Percentiles rank a stretch among this genome's conserved stretches.
phyloP scores from a whole-genome alignment of 345 rosid species.

The Gossypium anomalum region DNA sequence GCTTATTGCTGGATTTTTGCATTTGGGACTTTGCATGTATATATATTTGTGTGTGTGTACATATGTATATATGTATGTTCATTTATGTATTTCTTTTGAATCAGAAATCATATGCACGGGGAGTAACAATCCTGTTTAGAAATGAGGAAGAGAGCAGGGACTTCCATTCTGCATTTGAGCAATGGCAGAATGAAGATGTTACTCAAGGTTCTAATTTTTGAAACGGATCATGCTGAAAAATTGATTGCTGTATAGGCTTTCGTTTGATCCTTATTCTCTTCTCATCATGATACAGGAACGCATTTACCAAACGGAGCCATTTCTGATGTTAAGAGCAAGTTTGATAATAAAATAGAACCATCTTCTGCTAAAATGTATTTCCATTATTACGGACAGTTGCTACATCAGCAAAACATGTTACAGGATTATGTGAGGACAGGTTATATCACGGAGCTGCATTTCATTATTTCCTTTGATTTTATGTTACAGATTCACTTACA shows the following conservation, averaged over 20 bases:
- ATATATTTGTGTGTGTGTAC: neutral
- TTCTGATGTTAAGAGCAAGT: slow-evolving; percentile 59
- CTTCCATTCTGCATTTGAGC: slow-evolving; percentile 78
- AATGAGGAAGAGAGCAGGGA: slow-evolving; percentile 68
- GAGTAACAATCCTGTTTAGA: slow-evolving; percentile 56
- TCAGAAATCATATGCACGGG: slow-evolving; percentile 67
- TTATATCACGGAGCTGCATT: slow-evolving; percentile 24
- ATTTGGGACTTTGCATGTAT: neutral
- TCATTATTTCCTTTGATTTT: slow-evolving; percentile 12
- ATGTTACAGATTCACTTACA: neutral
- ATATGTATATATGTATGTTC: neutral
- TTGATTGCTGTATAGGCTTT: slow-evolving; percentile 3
- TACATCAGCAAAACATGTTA: slow-evolving; percentile 96
- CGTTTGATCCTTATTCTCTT: slow-evolving; percentile 18
- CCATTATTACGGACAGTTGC: slow-evolving; percentile 91
- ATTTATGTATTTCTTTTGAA: slow-evolving; percentile 28
- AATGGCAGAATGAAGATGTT: slow-evolving; percentile 60
- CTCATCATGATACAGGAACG: slow-evolving; percentile 33
- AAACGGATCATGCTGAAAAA: slow-evolving; percentile 16
- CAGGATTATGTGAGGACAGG: slow-evolving; percentile 99
- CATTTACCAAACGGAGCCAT: slow-evolving; percentile 49
- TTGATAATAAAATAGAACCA: slow-evolving; percentile 80
- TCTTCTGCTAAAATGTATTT: slow-evolving; percentile 98
- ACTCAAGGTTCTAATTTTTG: slow-evolving; percentile 52
- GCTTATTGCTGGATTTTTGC: neutral